phyloP scores from a whole-genome alignment of 148 eudicot genomes.

The Silene uniflora region DNA sequence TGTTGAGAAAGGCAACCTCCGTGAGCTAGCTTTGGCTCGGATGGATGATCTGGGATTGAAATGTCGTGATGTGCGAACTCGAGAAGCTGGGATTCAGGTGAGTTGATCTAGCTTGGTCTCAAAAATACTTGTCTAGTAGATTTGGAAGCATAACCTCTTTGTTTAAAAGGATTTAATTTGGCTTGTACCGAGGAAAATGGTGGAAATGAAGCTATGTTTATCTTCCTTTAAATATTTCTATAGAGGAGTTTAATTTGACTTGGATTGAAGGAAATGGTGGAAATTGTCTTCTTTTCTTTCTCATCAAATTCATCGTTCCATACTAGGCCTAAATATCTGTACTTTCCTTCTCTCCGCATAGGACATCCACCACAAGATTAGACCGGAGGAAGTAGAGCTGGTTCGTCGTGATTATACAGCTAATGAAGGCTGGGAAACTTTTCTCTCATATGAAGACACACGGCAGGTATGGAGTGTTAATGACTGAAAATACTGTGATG shows the following conservation, averaged over 20 bases:
- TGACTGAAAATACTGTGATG: not conserved
- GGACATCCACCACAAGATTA: slow-evolving; percentile 97
- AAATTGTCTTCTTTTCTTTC: not conserved
- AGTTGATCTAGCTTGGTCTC: slow-evolving; percentile 10
- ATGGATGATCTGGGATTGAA: slow-evolving; percentile 97
- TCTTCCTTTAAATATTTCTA: not conserved
- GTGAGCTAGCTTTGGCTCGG: slow-evolving; percentile 95
- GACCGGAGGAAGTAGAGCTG: slow-evolving; percentile 92
- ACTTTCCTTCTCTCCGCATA: slow-evolving; percentile 23
- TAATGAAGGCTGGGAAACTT: slow-evolving; percentile 99
- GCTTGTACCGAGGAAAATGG: not conserved
- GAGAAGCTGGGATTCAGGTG: slow-evolving; percentile 99
- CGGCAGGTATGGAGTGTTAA: slow-evolving; percentile 54
- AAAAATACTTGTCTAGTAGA: not conserved
- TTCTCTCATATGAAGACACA: slow-evolving; percentile 92
- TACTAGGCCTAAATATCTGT: not conserved
- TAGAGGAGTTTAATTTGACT: not conserved
- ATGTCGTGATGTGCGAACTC: slow-evolving; percentile 96
- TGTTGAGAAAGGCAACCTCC: slow-evolving; percentile 98
- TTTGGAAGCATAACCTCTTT: not conserved
- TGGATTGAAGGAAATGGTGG: too few relatives aligned
- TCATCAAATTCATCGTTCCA: not conserved
- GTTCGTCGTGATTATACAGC: slow-evolving; percentile 98
- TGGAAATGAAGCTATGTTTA: not conserved
- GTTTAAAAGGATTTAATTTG: not conserved